Conservation (phyloP, 75 land plant genomes). For the Adiantum capillusveneris region DNA sequence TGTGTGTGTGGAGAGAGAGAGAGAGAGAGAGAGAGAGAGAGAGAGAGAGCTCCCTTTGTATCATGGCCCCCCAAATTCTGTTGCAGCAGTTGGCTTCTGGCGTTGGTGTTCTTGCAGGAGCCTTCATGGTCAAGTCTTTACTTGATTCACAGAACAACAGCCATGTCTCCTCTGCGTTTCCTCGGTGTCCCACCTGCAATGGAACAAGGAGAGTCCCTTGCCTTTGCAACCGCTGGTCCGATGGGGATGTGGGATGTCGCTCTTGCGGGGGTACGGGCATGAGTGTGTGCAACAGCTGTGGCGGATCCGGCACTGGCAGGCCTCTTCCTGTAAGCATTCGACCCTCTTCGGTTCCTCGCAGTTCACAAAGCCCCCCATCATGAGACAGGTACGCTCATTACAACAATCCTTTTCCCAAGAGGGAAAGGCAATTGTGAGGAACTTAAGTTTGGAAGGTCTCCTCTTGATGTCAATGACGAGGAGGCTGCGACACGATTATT, state of each 20-base stretch:
- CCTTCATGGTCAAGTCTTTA: slow-evolving; percentile 44
- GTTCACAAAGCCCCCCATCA: background rate
- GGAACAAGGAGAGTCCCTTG: slow-evolving; percentile 68
- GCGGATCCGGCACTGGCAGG: slow-evolving; percentile 80
- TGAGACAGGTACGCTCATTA: no score
- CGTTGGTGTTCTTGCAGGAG: slow-evolving; percentile 65
- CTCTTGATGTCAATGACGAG: no score
- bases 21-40: no score
- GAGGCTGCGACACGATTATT: no score
- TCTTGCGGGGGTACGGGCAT: slow-evolving; percentile 78
- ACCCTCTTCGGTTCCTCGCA: background rate
- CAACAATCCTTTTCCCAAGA: no score
- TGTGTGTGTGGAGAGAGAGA: no score
- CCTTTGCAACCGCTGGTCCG: slow-evolving; percentile 84
- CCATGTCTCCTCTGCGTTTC: slow-evolving; percentile 4
- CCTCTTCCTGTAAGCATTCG: slow-evolving; percentile 48
- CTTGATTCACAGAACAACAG: slow-evolving; percentile 29
- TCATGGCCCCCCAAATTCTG: slow-evolving; percentile 55
- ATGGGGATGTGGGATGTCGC: slow-evolving; percentile 76
- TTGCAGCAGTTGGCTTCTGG: slow-evolving; percentile 67
- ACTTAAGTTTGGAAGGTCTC: no score
- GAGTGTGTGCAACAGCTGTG: slow-evolving; percentile 71
- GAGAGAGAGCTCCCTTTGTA: no score
- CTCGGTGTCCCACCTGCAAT: slow-evolving; percentile 64
- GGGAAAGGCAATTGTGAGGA: no score